phyloP scores from a whole-genome alignment of 441 rosid species.

The Pelargonium fulgidum region DNA sequence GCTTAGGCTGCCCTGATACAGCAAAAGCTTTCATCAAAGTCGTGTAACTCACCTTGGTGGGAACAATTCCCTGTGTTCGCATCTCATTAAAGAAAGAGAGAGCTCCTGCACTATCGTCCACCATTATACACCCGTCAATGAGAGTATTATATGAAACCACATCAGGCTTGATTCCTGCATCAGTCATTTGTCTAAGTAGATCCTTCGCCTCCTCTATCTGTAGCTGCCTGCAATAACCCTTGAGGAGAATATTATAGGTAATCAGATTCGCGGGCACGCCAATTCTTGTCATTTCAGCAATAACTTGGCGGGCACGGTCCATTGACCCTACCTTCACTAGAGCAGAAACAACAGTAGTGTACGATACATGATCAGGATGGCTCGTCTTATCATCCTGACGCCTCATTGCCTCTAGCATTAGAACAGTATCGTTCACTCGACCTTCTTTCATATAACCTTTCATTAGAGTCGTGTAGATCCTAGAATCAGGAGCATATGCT shows the following conservation, averaged over 20 bases:
- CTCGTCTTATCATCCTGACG: slow-evolving; percentile 53
- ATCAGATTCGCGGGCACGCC: slow-evolving; percentile 76
- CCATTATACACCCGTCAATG: slow-evolving; percentile 75
- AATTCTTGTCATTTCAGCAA: slow-evolving; percentile 71
- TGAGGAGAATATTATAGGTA: slow-evolving; percentile 79
- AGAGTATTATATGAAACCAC: slow-evolving; percentile 80
- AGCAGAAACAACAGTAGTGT: slow-evolving; percentile 86
- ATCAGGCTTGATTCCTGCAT: slow-evolving; percentile 61
- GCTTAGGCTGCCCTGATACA: slow-evolving; percentile 73
- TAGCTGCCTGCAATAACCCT: slow-evolving; percentile 79
- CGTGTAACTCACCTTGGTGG: slow-evolving; percentile 88
- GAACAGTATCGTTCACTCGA: slow-evolving; percentile 58
- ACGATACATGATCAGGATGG: slow-evolving; percentile 82
- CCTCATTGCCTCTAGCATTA: slow-evolving; percentile 86
- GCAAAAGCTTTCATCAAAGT: slow-evolving; percentile 96
- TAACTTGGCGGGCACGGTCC: slow-evolving; percentile 77
- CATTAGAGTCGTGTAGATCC: slow-evolving; percentile 84
- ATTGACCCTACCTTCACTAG: slow-evolving; percentile 67
- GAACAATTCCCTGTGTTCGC: slow-evolving; percentile 71
- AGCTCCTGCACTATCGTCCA: slow-evolving; percentile 83
- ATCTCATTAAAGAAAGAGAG: slow-evolving; percentile 74
- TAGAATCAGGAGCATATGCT: slow-evolving; percentile 55
- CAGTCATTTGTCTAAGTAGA: slow-evolving; percentile 63
- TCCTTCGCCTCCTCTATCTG: slow-evolving; percentile 65
- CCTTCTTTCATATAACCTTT: slow-evolving; percentile 91